These are phyloP conservation scores for Candida buenavistaensis DNA, from an alignment of 1,139 yeast species.

Conservation along the genomic window DNA sequence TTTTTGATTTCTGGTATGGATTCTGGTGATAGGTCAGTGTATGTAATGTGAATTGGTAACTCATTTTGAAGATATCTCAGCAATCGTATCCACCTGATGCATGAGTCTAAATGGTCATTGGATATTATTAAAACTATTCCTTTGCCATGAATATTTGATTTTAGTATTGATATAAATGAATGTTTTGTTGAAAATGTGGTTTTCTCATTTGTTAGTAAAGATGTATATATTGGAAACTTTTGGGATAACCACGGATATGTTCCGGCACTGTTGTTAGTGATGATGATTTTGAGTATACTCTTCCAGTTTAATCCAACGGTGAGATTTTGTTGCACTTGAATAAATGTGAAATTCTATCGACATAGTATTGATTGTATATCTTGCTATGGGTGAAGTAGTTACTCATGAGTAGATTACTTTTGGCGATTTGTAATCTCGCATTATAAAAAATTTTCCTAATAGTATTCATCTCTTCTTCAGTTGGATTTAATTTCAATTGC, in stretches of 20 bases:
- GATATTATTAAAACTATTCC: constrained; percentile 40
- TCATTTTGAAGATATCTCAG: constrained; percentile 28
- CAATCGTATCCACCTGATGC: constrained; percentile 27
- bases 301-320: constrained; percentile 1
- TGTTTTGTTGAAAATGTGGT: constrained; percentile 5
- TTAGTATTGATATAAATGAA: constrained; percentile 21
- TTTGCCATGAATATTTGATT: constrained; percentile 24
- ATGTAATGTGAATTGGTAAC: constrained; percentile 37
- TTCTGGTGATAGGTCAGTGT: constrained; percentile 22
- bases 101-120: constrained; percentile 26
- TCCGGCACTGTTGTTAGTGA: constrained; percentile 23
- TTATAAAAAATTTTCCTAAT: constrained; percentile 7
- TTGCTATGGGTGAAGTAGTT: constrained; percentile 42
- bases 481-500: constrained; percentile 6
- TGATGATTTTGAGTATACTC: neutral
- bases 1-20: constrained; percentile 22
- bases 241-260: constrained; percentile 29
- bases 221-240: constrained; percentile 23
- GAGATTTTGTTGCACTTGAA: constrained; percentile 1
- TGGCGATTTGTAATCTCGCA: constrained; percentile 12
- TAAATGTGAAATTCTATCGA: constrained; percentile 16
- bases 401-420: constrained; percentile 34
- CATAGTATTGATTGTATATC: constrained; percentile 43
- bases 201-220: constrained; percentile 4
- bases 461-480: constrained; percentile 8